Evolutionary conservation across 2,329 filamentous ascomycete genomes (phyloP).

Genomic region (Calonectria naviculata): DNA sequence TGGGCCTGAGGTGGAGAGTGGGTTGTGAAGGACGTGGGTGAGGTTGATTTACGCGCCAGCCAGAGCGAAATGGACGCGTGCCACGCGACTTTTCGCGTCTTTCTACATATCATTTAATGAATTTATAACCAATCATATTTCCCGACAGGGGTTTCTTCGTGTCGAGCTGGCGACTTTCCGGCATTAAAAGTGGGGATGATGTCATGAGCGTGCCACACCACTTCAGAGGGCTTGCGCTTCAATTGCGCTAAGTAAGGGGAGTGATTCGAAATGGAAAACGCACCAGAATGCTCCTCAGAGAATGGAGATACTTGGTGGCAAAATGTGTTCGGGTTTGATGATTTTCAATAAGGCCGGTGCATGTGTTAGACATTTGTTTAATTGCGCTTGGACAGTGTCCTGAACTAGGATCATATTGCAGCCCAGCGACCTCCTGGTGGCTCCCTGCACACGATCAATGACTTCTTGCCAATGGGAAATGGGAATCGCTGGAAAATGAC

Average conservation of each 20-base stretch:
- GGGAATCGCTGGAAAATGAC: too few species aligned
- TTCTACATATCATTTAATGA: constrained; percentile 24
- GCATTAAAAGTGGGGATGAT: constrained; percentile 30
- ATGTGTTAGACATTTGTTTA: background rate
- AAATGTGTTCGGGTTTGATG: background rate
- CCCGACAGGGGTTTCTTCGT: background rate
- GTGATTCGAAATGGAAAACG: background rate
- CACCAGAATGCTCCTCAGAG: background rate
- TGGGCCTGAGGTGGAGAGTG: constrained; percentile 15
- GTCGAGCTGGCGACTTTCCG: background rate
- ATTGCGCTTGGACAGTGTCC: too few species aligned
- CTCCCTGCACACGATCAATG: too few species aligned
- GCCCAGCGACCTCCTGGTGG: too few species aligned
- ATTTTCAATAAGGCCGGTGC: background rate
- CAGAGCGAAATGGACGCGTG: constrained; percentile 27
- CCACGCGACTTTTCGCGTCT: constrained; percentile 37
- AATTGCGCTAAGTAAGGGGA: too few species aligned
- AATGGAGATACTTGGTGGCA: background rate
- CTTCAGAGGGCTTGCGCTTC: background rate
- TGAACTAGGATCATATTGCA: too few species aligned
- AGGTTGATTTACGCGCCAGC: constrained; percentile 42
- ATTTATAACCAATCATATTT: constrained; percentile 33
- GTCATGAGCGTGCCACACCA: constrained; percentile 23
- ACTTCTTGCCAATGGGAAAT: too few species aligned
- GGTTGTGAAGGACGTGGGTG: constrained; percentile 21